These are phyloP conservation scores for Claviceps citrina DNA, from an alignment of 2,329 filamentous ascomycete species.

Conservation along the genomic window DNA sequence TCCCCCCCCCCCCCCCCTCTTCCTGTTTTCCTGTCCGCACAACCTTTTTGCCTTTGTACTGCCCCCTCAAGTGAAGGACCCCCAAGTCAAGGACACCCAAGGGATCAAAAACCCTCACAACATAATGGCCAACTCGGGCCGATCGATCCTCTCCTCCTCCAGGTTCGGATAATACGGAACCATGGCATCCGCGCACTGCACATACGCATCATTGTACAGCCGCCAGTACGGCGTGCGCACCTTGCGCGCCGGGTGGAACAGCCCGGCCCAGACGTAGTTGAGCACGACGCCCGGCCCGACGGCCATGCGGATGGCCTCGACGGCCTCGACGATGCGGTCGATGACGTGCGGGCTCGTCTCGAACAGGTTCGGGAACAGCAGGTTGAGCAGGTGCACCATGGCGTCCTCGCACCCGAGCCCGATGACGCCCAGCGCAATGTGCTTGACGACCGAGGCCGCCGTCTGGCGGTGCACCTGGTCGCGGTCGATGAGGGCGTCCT, in stretches of 20 bases:
- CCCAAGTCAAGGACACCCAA: too few species aligned
- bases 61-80: too few species aligned
- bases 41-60: too few species aligned
- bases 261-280: constrained; percentile 95
- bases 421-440: constrained; percentile 93
- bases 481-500: constrained; percentile 92
- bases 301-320: constrained; percentile 87
- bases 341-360: constrained; percentile 98
- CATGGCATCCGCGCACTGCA: constrained; percentile 84
- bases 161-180: constrained; percentile 89
- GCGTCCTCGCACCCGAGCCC: constrained; percentile 95
- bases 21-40: too few species aligned
- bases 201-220: constrained; percentile 92
- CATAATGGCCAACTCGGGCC: constrained; percentile 71
- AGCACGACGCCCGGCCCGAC: constrained; percentile 84
- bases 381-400: constrained; percentile 93
- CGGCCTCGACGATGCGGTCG: constrained; percentile 91
- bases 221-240: constrained; percentile 92
- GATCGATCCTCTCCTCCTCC: constrained; percentile 62
- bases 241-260: constrained; percentile 94
- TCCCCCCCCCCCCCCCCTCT: too few species aligned
- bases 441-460: constrained; percentile 91
- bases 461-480: constrained; percentile 97
- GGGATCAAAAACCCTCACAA: too few species aligned
- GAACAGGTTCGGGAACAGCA: constrained; percentile 92